phyloP scores from a whole-genome alignment of 2,329 filamentous ascomycete genomes.

The Colletotrichum incanum region DNA sequence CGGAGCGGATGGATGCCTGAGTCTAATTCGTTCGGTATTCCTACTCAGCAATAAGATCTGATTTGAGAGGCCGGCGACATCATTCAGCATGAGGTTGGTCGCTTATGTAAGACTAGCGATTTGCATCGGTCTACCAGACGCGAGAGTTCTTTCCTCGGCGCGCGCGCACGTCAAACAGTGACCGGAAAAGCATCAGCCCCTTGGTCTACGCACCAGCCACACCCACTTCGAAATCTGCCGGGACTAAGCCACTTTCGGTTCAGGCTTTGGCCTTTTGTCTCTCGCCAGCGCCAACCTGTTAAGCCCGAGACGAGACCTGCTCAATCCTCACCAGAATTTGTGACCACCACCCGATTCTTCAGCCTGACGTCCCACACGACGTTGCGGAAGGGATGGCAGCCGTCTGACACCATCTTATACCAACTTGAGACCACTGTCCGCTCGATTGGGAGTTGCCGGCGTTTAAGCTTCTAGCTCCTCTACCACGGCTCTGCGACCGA shows the following conservation, averaged over 20 bases:
- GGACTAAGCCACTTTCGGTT: slow-evolving; percentile 42
- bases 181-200: slow-evolving; percentile 15
- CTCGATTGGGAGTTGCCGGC: slow-evolving; percentile 29
- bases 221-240: slow-evolving; percentile 30
- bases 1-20: not conserved
- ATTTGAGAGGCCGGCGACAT: not conserved
- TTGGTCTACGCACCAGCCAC: slow-evolving; percentile 32
- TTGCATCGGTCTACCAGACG: not conserved
- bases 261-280: slow-evolving; percentile 38
- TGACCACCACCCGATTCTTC: slow-evolving; percentile 40
- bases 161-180: not conserved
- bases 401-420: slow-evolving; percentile 40
- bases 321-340: slow-evolving; percentile 43
- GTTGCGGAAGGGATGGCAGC: slow-evolving; percentile 43
- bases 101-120: slow-evolving; percentile 28
- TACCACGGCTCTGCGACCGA: slow-evolving; percentile 26
- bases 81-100: not conserved
- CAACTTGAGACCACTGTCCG: slow-evolving; percentile 37
- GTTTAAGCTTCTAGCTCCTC: slow-evolving; percentile 38
- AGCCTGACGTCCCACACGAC: slow-evolving; percentile 43
- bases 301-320: slow-evolving; percentile 40
- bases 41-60: not conserved
- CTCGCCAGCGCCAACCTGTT: slow-evolving; percentile 32
- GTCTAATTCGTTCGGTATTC: not conserved
- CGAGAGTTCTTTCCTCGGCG: not conserved